phyloP scores from a whole-genome alignment of 306 rosid genomes.

The Lathyrus oleraceus region DNA sequence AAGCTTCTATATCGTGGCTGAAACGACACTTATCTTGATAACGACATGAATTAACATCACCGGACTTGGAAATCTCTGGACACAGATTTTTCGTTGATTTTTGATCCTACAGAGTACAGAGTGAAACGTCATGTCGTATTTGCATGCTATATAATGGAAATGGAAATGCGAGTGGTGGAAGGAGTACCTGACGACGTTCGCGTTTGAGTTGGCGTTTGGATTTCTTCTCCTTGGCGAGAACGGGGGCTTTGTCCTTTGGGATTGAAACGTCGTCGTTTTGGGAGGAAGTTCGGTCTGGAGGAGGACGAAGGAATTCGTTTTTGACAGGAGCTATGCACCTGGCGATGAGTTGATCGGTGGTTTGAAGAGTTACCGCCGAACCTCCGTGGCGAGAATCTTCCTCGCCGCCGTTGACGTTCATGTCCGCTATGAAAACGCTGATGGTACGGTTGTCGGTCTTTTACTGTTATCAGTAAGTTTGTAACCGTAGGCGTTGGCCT shows the following conservation, averaged over 20 bases:
- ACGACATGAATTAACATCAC: conserved; percentile 68
- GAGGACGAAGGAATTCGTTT: conserved; percentile 61
- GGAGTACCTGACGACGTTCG: conserved; percentile 72
- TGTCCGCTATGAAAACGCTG: not conserved
- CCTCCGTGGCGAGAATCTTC: not conserved
- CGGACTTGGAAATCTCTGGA: conserved; percentile 69
- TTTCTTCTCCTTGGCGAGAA: conserved; percentile 71
- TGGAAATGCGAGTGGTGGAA: not conserved
- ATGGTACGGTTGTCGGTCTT: not conserved
- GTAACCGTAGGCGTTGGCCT: not conserved
- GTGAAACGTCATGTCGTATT: not conserved
- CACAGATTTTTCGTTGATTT: conserved; percentile 65
- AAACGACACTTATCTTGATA: conserved; percentile 79
- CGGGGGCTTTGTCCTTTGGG: conserved; percentile 37
- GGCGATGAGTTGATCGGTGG: conserved; percentile 72
- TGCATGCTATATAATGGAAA: not conserved
- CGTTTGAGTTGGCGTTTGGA: conserved; percentile 97
- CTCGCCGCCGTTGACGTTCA: conserved; percentile 41
- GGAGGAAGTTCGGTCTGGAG: conserved; percentile 49
- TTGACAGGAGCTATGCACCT: conserved; percentile 83
- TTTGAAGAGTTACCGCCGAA: conserved; percentile 27
- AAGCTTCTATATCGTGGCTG: conserved; percentile 82
- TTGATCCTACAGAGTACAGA: conserved; percentile 52
- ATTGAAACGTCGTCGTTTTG: conserved; percentile 35
- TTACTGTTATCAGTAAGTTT: not conserved